Evolutionary conservation across 1,284 basidiomycete genomes (phyloP).

Genomic region (Termitomyces sp.): DNA sequence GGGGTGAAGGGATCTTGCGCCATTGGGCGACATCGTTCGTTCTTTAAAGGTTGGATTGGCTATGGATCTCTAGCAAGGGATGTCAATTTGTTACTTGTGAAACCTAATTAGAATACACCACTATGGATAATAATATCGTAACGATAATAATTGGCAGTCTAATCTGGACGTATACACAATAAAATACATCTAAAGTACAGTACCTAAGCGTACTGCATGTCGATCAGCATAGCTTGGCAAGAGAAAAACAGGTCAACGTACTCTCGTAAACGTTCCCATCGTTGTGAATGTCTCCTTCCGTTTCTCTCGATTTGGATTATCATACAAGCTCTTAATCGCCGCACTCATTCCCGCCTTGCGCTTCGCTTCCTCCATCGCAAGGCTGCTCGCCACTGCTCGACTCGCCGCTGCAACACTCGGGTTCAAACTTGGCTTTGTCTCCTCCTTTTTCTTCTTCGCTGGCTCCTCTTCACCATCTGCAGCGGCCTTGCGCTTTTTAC

Average conservation of each 20-base stretch:
- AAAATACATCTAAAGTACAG: slow-evolving; percentile 13
- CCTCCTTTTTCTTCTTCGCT: slow-evolving; percentile 43
- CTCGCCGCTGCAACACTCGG: slow-evolving; percentile 53
- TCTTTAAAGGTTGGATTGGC: slow-evolving; percentile 5
- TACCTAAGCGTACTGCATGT: slow-evolving; percentile 24
- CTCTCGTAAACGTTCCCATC: slow-evolving; percentile 76
- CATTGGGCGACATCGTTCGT: slow-evolving; percentile 69
- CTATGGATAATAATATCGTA: not conserved
- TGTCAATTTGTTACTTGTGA: too few species aligned
- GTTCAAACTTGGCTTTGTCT: slow-evolving; percentile 33
- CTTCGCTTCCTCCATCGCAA: slow-evolving; percentile 69
- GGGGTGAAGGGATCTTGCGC: slow-evolving; percentile 57
- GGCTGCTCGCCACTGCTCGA: slow-evolving; percentile 54
- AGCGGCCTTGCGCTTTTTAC: slow-evolving; percentile 65
- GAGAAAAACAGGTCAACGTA: slow-evolving; percentile 32
- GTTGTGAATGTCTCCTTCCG: slow-evolving; percentile 80
- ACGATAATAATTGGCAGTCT: not conserved
- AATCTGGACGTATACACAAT: not conserved
- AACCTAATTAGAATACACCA: not conserved
- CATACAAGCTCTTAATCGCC: slow-evolving; percentile 70
- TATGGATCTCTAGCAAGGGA: too few species aligned
- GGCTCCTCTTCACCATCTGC: slow-evolving; percentile 31
- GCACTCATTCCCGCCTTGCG: slow-evolving; percentile 72
- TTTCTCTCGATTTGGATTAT: slow-evolving; percentile 42
- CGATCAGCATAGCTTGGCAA: not conserved